These are phyloP conservation scores for Apiotrichum sp. DNA, from an alignment of 1,284 basidiomycete species.

Conservation along the genomic window DNA sequence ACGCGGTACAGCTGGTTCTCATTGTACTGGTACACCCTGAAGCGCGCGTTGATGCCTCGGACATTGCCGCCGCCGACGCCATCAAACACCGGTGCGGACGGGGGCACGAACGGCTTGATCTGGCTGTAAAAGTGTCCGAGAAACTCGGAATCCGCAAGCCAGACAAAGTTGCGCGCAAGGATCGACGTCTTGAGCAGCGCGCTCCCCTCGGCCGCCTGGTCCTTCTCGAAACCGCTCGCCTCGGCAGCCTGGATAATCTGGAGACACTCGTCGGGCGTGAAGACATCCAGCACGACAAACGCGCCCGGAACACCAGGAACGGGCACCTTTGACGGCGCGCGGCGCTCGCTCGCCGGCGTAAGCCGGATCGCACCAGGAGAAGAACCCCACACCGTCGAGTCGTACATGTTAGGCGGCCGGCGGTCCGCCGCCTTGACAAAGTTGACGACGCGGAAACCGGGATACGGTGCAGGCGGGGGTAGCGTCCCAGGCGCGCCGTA, in stretches of 20 bases:
- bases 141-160: conserved; percentile 53
- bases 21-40: conserved; percentile 53
- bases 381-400: conserved; percentile 52
- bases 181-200: conserved; percentile 50
- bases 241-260: conserved; percentile 51
- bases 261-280: conserved; percentile 51
- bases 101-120: conserved; percentile 49
- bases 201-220: conserved; percentile 52
- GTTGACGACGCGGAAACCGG: conserved; percentile 33
- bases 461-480: conserved; percentile 18
- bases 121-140: conserved; percentile 49
- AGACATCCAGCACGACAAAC: conserved; percentile 52
- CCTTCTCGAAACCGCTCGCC: conserved; percentile 51
- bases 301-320: conserved; percentile 51
- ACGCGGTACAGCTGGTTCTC: conserved; percentile 52
- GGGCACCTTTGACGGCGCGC: conserved; percentile 22
- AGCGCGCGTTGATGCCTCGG: conserved; percentile 53
- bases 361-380: conserved; percentile 47
- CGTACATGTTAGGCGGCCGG: conserved; percentile 52
- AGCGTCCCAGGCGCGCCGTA: conserved; percentile 23
- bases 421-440: conserved; percentile 46
- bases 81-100: conserved; percentile 29
- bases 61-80: conserved; percentile 49
- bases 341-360: conserved; percentile 34
- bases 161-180: conserved; percentile 54